Evolutionary conservation across 306 rosid species (phyloP).

Genomic region (Pyrus pyrifolia): DNA sequence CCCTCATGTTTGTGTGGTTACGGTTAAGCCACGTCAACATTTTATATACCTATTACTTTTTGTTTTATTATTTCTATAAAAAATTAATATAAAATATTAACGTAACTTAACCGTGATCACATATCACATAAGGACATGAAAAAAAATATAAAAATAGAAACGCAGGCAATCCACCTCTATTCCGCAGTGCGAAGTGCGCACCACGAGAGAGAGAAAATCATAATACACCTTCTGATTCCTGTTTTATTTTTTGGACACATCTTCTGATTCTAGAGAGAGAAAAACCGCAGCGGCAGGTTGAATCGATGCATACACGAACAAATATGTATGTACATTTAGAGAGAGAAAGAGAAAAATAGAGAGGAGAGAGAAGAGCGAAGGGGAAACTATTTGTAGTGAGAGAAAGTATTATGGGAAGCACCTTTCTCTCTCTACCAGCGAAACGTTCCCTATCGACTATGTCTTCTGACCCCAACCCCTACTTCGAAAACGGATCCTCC

Average conservation of each 20-base stretch:
- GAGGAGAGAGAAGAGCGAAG: background rate
- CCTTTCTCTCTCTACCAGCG: slow-evolving; percentile 50
- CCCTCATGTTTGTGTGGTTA: too few relatives aligned
- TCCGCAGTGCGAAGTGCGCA: too few relatives aligned
- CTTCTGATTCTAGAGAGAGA: background rate
- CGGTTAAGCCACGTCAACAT: too few relatives aligned
- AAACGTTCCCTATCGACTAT: slow-evolving; percentile 47
- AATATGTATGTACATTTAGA: background rate
- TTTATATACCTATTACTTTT: too few relatives aligned
- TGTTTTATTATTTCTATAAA: too few relatives aligned
- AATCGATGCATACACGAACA: background rate
- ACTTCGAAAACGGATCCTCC: slow-evolving; percentile 38
- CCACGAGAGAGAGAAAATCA: background rate
- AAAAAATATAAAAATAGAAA: too few relatives aligned
- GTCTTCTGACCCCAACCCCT: slow-evolving; percentile 42
- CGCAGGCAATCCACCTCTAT: too few relatives aligned
- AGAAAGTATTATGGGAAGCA: slow-evolving; percentile 58
- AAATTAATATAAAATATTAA: too few relatives aligned
- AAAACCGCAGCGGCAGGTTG: background rate
- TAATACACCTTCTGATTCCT: background rate
- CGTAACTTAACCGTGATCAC: accelerated
- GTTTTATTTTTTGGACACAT: background rate
- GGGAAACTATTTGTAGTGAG: background rate
- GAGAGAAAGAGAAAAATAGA: background rate
- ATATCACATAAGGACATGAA: too few relatives aligned